Base-by-base conservation (phyloP, 2,329 filamentous ascomycete species). In the Chaetothyriales sp. region DNA sequence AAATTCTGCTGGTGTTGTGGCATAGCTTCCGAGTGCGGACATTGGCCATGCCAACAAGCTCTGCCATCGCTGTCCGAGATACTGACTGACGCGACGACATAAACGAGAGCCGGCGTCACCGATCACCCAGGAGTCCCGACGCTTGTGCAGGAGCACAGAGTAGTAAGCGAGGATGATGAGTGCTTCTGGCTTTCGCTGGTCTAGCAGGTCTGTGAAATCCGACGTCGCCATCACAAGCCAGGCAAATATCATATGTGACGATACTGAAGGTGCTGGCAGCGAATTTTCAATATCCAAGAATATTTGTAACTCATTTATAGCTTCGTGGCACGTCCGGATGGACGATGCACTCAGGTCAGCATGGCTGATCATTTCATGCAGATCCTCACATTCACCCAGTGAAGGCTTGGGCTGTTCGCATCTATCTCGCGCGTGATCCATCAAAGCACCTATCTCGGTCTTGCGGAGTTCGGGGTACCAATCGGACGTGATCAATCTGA, bases 161-260 rank as follows among this genome's bases (percentile, higher is more conserved):
- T 68, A 73, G 54, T 74, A 67, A 1, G 69, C 70, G 4, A 73
- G 61, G 15, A 73, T 62, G 13, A 69, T 65, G 8, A 74, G 56
- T 1, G 70, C 69, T 52, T 73, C 69, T 0, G 70, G 68, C 18
- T 61, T 58, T 18, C 66, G 63, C 49, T 66, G 61, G 13, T 61
- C 56, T 2, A 71, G 55, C 18, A 71, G 61, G 1, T 62, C 56
- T 5, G 64, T 57, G 50, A 65, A 71, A 5, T 62, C 61, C 5
- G 46, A 43, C 9, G 54, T 53, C 25, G 44, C 28, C 1, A 19
- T 51, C 18, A 56, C 48, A 15, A 53, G 45, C 57, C 57, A 59
- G 10, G 50, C 46, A 43, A 56, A 56, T 3, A 52, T 46, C 18
- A 52, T 40, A 28, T 52, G 33, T 37, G 48, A 44, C 5, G 51